Evolutionary conservation across 768 basidiomycete species (phyloP).

Genomic region (Amanita fuliginea): DNA sequence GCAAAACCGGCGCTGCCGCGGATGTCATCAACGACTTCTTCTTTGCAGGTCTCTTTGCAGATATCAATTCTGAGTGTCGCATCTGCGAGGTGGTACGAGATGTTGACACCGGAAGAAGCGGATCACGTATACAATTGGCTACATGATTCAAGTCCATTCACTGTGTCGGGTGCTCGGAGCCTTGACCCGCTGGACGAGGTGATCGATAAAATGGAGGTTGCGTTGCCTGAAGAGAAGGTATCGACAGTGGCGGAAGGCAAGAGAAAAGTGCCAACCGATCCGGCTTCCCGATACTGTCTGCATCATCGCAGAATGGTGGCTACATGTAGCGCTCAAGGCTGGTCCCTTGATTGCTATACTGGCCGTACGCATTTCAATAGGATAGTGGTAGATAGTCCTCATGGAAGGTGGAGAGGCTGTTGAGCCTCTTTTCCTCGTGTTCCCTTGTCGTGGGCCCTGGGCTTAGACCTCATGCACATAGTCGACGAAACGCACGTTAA

Average conservation of each 20-base stretch:
- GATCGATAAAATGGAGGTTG: too few species aligned
- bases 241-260: too few species aligned
- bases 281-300: too few species aligned
- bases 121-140: not conserved
- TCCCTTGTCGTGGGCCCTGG: too few species aligned
- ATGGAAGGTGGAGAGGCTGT: too few species aligned
- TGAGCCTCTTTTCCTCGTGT: too few species aligned
- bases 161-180: not conserved
- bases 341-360: not conserved
- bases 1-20: not conserved
- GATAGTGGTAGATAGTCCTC: too few species aligned
- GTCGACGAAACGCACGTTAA: too few species aligned
- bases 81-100: slow-evolving; percentile 2
- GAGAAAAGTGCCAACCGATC: too few species aligned
- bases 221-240: not conserved
- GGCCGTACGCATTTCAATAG: too few species aligned
- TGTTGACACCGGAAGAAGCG: not conserved
- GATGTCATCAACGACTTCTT: slow-evolving; percentile 2
- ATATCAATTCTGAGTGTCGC: not conserved
- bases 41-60: slow-evolving; percentile 2
- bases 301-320: not conserved
- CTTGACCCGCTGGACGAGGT: too few species aligned
- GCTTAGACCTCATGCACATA: too few species aligned
- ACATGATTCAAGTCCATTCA: not conserved
- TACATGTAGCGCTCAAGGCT: not conserved